Percentiles rank a stretch among this genome's conserved stretches.
Conservation (phyloP, 305 asterid species). For the Fraxinus angustifolia region DNA sequence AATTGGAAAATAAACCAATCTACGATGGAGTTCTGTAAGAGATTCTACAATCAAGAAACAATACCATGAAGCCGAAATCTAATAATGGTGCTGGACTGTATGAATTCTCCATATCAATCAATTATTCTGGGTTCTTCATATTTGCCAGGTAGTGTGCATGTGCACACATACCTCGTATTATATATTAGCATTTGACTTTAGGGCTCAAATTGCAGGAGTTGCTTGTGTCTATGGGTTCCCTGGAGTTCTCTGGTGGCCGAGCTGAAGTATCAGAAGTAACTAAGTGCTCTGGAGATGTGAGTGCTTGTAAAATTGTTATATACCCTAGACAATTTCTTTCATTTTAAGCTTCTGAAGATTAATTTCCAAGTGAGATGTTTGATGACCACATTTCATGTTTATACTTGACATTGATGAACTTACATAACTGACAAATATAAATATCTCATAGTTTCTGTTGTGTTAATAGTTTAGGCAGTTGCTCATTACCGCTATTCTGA, state of each 20-base stretch:
- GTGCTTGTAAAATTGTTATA: constrained; percentile 28
- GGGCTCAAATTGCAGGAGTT: constrained; percentile 58
- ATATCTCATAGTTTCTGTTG: background rate
- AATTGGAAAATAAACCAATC: background rate
- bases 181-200: background rate
- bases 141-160: background rate
- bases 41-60: background rate
- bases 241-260: constrained; percentile 70
- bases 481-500: background rate
- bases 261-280: constrained; percentile 87
- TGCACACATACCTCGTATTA: background rate
- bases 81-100: background rate
- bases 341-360: background rate
- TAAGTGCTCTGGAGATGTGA: constrained; percentile 82
- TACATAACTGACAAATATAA: background rate
- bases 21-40: background rate
- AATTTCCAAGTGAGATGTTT: background rate
- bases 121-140: background rate
- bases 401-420: background rate
- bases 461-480: background rate
- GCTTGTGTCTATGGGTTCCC: constrained; percentile 57
- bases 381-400: background rate
- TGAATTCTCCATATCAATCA: background rate
- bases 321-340: background rate
- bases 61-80: background rate